phyloP scores from a whole-genome alignment of 345 rosid genomes.

The Ailanthus altissimus region DNA sequence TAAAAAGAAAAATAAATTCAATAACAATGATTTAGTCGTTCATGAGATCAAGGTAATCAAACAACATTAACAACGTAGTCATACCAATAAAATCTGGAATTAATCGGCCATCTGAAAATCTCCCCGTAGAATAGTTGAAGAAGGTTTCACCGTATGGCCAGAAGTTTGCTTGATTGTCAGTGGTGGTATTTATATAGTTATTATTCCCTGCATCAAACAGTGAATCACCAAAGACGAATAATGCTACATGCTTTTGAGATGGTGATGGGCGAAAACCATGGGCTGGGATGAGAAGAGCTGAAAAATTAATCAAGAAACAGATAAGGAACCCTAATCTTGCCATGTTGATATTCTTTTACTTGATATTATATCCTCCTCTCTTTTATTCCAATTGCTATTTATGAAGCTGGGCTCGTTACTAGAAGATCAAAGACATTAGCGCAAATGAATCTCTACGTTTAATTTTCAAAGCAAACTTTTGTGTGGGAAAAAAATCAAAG shows the following conservation, averaged over 20 bases:
- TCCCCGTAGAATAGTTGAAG: constrained; percentile 45
- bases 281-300: constrained; percentile 6
- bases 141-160: constrained; percentile 48
- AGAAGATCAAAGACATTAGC: not conserved
- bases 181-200: constrained; percentile 39
- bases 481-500: too few species aligned
- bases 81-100: constrained; percentile 50
- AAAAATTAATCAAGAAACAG: constrained; percentile 14
- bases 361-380: not conserved
- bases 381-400: too few species aligned
- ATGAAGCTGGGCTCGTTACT: not conserved
- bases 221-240: constrained; percentile 52
- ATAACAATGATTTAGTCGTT: too few species aligned
- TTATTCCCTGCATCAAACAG: constrained; percentile 51
- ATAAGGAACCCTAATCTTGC: constrained; percentile 5
- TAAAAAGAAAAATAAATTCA: not conserved
- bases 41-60: too few species aligned
- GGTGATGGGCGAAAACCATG: not conserved
- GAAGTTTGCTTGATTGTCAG: constrained; percentile 30
- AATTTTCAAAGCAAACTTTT: too few species aligned
- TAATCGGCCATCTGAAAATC: constrained; percentile 45
- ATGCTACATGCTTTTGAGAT: constrained; percentile 33
- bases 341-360: not conserved
- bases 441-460: not conserved
- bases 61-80: too few species aligned